A percentile compares a stretch with the other conserved stretches of the same genome.
phyloP scores from a whole-genome alignment of 2,329 filamentous ascomycete species.

The Endocalyx cinctus region DNA sequence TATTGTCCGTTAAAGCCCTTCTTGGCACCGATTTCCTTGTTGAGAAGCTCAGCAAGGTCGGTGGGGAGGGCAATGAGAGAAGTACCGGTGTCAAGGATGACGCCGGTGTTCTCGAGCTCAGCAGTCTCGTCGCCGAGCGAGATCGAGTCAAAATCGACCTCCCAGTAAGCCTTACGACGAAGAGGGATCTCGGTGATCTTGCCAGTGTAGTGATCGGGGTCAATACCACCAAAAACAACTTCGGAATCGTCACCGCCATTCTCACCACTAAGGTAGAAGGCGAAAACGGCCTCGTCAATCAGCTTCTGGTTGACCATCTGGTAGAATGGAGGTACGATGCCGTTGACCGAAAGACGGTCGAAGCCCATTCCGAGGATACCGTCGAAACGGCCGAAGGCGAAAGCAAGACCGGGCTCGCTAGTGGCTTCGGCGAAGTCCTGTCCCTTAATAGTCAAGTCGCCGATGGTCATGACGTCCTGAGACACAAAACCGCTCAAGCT shows the following conservation, averaged over 20 bases:
- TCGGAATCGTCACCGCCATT: constrained; percentile 69
- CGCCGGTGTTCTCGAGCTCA: constrained; percentile 89
- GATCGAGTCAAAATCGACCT: constrained; percentile 93
- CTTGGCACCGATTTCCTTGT: constrained; percentile 96
- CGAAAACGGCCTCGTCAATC: constrained; percentile 87
- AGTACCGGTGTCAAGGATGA: constrained; percentile 96
- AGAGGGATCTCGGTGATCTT: constrained; percentile 91
- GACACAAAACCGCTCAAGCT: constrained; percentile 92
- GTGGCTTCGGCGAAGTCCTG: constrained; percentile 98
- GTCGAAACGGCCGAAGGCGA: constrained; percentile 96
- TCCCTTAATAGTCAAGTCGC: constrained; percentile 79
- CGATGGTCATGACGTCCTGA: constrained; percentile 79
- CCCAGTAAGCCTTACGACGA: constrained; percentile 99
- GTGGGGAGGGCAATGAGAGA: constrained; percentile 93
- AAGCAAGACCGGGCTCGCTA: constrained; percentile 90
- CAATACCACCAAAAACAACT: constrained; percentile 83
- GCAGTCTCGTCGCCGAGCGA: constrained; percentile 80
- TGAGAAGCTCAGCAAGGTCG: constrained; percentile 89
- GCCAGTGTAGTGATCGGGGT: constrained; percentile 75
- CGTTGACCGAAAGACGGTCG: constrained; percentile 95
- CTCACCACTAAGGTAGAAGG: constrained; percentile 87
- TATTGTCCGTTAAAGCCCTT: constrained; percentile 98
- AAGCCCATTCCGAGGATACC: constrained; percentile 94
- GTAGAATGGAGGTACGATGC: constrained; percentile 93
- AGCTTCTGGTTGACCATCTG: constrained; percentile 87